These are phyloP conservation scores for Fraxinus floribunda DNA, from an alignment of 305 asterid genomes.

Conservation along the genomic window DNA sequence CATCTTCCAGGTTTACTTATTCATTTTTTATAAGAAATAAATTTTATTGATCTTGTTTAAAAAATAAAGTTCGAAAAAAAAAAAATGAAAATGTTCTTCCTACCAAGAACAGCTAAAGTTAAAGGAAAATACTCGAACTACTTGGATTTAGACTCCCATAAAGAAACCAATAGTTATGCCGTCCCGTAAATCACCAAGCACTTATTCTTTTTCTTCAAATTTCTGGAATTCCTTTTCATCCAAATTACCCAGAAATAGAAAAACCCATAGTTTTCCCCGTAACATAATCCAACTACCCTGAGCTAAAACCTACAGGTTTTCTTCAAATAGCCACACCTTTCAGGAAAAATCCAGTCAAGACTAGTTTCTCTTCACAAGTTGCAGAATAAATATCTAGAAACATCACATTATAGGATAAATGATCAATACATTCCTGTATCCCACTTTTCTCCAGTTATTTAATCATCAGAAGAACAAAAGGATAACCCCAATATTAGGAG, in stretches of 20 bases:
- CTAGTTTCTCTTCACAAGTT: neutral
- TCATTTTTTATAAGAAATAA: neutral
- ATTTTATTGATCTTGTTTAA: neutral
- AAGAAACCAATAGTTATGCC: neutral
- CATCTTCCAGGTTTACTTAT: constrained; percentile 5
- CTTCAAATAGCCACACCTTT: neutral
- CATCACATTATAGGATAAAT: neutral
- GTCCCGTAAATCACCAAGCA: neutral
- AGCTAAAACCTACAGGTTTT: neutral
- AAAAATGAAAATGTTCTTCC: neutral
- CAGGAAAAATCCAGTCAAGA: neutral
- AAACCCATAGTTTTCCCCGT: neutral
- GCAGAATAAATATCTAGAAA: neutral
- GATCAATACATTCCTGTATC: neutral
- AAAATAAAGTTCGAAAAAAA: neutral
- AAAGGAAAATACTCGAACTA: neutral
- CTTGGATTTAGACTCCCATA: neutral
- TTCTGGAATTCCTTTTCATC: neutral
- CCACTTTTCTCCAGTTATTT: neutral
- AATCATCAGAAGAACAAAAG: neutral
- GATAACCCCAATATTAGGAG: neutral
- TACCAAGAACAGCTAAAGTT: neutral
- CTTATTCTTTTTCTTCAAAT: neutral
- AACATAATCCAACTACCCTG: neutral
- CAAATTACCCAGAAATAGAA: neutral